phyloP scores from a whole-genome alignment of 2,329 filamentous ascomycete genomes.

The Microcera coccophila region DNA sequence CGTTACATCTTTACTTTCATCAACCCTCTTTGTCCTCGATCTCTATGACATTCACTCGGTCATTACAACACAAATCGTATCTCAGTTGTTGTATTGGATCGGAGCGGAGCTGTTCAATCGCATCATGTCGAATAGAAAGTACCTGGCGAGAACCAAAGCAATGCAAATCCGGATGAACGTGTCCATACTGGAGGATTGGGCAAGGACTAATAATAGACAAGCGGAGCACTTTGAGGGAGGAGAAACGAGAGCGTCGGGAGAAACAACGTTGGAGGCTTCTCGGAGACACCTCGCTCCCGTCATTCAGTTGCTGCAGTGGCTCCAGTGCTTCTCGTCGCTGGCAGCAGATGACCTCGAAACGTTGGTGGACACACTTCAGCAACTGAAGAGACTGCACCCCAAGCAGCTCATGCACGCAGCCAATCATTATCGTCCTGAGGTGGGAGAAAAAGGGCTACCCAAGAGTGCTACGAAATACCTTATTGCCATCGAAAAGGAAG shows the following conservation, averaged over 20 bases:
- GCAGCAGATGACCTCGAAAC: constrained; percentile 81
- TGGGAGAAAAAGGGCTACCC: constrained; percentile 86
- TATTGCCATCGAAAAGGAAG: constrained; percentile 71
- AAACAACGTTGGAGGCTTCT: constrained; percentile 80
- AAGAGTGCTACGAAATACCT: constrained; percentile 89
- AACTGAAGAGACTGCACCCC: constrained; percentile 77
- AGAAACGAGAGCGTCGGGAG: constrained; percentile 78
- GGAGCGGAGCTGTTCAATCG: constrained; percentile 95
- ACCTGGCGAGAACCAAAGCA: constrained; percentile 90
- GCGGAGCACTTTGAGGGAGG: constrained; percentile 95
- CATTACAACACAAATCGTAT: constrained; percentile 85
- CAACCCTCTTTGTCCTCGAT: constrained; percentile 93
- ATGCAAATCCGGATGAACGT: constrained; percentile 99
- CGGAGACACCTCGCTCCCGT: constrained; percentile 82
- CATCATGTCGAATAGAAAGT: constrained; percentile 93
- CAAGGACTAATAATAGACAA: constrained; percentile 83
- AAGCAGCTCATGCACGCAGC: constrained; percentile 89
- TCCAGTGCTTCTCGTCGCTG: constrained; percentile 94
- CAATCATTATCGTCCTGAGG: constrained; percentile 89
- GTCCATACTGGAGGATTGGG: constrained; percentile 93
- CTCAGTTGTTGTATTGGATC: constrained; percentile 93
- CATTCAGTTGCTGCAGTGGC: constrained; percentile 92
- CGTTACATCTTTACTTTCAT: constrained; percentile 91
- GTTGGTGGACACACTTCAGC: constrained; percentile 81
- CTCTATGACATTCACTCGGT: constrained; percentile 99